Evolutionary conservation across 2,329 filamentous ascomycete species (phyloP).

Genomic region (Salinomyces thailandicus): DNA sequence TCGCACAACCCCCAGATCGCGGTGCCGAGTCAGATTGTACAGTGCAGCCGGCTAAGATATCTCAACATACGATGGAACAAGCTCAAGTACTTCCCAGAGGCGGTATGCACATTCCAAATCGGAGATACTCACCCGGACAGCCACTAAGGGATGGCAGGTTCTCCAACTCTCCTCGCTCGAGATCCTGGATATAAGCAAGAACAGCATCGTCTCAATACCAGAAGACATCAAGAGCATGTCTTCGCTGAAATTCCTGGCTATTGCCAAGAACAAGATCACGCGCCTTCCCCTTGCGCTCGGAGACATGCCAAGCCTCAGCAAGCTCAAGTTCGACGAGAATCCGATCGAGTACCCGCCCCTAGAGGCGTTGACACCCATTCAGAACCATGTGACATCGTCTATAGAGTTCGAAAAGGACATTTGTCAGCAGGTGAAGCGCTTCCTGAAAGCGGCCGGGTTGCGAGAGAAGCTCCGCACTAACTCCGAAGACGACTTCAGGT

Average conservation of each 20-base stretch:
- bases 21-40: slow-evolving; percentile 61
- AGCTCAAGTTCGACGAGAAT: slow-evolving; percentile 83
- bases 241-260: slow-evolving; percentile 78
- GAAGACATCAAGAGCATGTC: slow-evolving; percentile 69
- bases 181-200: slow-evolving; percentile 84
- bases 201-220: slow-evolving; percentile 68
- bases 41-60: slow-evolving; percentile 68
- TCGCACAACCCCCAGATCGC: slow-evolving; percentile 67
- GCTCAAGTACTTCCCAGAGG: slow-evolving; percentile 55
- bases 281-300: slow-evolving; percentile 74
- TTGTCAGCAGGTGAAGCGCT: slow-evolving; percentile 50
- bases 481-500: slow-evolving; percentile 22
- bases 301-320: slow-evolving; percentile 80
- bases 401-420: slow-evolving; percentile 50
- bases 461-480: slow-evolving; percentile 16
- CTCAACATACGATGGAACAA: slow-evolving; percentile 70
- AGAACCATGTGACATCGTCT: slow-evolving; percentile 23
- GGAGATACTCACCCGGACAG: no score
- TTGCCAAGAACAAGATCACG: slow-evolving; percentile 78
- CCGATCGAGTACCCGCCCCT: slow-evolving; percentile 64
- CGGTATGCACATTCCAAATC: slow-evolving; percentile 47
- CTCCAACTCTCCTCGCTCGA: slow-evolving; percentile 79
- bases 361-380: slow-evolving; percentile 27
- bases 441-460: slow-evolving; percentile 38
- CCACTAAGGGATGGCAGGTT: slow-evolving; percentile 47